A percentile compares a stretch with the other conserved stretches of the same genome.
Evolutionary conservation across 192 early-diverging fungal genomes (phyloP).

Genomic region (Gamsiella multidivaricata): DNA sequence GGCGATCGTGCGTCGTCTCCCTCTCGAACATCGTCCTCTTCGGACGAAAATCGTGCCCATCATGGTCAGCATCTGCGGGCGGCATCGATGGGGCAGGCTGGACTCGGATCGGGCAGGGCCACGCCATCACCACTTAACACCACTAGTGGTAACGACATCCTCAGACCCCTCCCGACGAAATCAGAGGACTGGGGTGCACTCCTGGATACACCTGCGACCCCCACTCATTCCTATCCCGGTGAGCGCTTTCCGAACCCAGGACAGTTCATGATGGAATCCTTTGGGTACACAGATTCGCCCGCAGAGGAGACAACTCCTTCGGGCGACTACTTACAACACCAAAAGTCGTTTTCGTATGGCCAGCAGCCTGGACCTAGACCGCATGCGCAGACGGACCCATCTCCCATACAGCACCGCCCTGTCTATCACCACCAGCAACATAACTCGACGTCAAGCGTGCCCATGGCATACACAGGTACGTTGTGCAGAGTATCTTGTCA

Average conservation of each 20-base stretch:
- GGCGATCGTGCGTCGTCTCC: constrained; percentile 1
- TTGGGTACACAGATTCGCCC: constrained; percentile 38
- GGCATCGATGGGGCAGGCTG: neutral
- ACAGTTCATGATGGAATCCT: neutral
- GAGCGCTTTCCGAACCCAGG: constrained; percentile 1
- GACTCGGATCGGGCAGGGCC: constrained; percentile 8
- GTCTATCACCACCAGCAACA: constrained; percentile 37
- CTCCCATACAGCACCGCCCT: neutral
- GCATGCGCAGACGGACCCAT: constrained; percentile 30
- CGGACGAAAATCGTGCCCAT: constrained; percentile 15
- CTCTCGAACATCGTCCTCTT: constrained; percentile 3
- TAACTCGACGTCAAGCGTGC: constrained; percentile 23
- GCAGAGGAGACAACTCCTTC: constrained; percentile 19
- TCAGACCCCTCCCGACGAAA: constrained; percentile 22
- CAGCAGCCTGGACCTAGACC: neutral
- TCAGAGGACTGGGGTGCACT: constrained; percentile 44
- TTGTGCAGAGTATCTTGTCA: too few species aligned
- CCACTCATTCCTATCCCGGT: neutral
- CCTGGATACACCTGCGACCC: constrained; percentile 29
- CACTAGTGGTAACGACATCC: constrained; percentile 3
- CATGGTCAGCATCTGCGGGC: constrained; percentile 17
- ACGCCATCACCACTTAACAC: constrained; percentile 13
- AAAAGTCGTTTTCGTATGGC: neutral
- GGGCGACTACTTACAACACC: constrained; percentile 39
- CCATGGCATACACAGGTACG: constrained; percentile 16